Percentiles rank a stretch among this genome's conserved stretches.
Conservation (phyloP, 1,284 basidiomycete species). For the Entoloma clypeatum region DNA sequence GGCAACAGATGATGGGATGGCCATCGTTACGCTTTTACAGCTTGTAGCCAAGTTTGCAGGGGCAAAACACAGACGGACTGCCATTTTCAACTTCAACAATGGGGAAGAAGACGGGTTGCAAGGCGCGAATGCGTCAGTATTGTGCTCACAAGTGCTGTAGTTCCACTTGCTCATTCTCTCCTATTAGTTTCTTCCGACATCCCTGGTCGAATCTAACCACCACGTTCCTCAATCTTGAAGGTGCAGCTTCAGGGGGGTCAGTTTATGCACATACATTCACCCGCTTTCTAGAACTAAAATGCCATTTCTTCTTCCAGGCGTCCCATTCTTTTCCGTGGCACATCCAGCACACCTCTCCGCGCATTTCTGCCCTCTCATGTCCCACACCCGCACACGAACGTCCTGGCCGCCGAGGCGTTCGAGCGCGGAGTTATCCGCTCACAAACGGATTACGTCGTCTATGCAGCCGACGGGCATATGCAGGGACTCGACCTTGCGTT, state of each 20-base stretch:
- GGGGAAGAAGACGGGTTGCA: conserved; percentile 75
- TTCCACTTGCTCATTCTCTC: background rate
- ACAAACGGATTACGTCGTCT: conserved; percentile 67
- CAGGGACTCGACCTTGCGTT: conserved; percentile 71
- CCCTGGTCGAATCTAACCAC: conserved; percentile 65
- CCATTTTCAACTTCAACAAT: conserved; percentile 79
- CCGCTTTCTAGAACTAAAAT: conserved; percentile 2
- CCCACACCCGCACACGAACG: conserved; percentile 64
- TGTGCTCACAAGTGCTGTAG: background rate
- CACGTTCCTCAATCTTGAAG: conserved; percentile 76
- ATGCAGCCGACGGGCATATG: conserved; percentile 44
- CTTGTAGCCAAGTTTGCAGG: conserved; percentile 57
- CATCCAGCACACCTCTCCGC: conserved; percentile 47
- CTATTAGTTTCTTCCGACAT: conserved; percentile 58
- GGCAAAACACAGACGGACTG: conserved; percentile 52
- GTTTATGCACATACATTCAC: conserved; percentile 21
- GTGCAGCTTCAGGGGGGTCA: conserved; percentile 74
- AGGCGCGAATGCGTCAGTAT: conserved; percentile 60
- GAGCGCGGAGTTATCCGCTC: conserved; percentile 57
- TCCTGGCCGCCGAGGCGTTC: conserved; percentile 64
- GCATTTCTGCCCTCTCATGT: conserved; percentile 45
- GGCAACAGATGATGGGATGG: conserved; percentile 76
- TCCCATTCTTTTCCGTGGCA: conserved; percentile 64
- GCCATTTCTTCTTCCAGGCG: conserved; percentile 41
- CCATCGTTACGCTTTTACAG: conserved; percentile 61